Evolutionary conservation across 2,329 filamentous ascomycete genomes (phyloP).

Genomic region (Pseudogymnoascus sp.): DNA sequence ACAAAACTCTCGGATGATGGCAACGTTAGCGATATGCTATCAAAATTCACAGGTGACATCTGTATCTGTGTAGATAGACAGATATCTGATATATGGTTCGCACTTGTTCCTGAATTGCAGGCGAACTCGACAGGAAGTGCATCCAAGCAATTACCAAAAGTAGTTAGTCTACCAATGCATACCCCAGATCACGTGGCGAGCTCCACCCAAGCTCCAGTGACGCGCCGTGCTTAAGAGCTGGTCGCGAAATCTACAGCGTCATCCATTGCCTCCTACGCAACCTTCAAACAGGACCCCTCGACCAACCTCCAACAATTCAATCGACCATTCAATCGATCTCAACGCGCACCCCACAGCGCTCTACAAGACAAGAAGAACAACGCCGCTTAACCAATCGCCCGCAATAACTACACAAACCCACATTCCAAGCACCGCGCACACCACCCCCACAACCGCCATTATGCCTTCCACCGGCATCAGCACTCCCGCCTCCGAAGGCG

Average conservation of each 20-base stretch:
- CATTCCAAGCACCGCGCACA: background rate
- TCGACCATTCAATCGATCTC: background rate
- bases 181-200: background rate
- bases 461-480: slow-evolving; percentile 20
- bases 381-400: background rate
- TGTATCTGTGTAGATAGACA: background rate
- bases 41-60: background rate
- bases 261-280: background rate
- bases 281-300: background rate
- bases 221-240: background rate
- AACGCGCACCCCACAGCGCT: background rate
- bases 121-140: background rate
- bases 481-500: slow-evolving; percentile 15
- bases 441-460: background rate
- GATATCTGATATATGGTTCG: background rate
- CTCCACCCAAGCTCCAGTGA: background rate
- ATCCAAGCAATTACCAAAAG: background rate
- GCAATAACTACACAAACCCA: background rate
- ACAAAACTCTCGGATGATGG: background rate
- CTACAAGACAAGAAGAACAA: background rate
- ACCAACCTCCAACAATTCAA: background rate
- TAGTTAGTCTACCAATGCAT: background rate
- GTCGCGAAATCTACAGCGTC: slow-evolving; percentile 6
- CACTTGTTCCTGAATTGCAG: background rate
- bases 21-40: background rate